Conservation (phyloP, 371 early-diverging fungal species). For the Rhizopus delemar region DNA sequence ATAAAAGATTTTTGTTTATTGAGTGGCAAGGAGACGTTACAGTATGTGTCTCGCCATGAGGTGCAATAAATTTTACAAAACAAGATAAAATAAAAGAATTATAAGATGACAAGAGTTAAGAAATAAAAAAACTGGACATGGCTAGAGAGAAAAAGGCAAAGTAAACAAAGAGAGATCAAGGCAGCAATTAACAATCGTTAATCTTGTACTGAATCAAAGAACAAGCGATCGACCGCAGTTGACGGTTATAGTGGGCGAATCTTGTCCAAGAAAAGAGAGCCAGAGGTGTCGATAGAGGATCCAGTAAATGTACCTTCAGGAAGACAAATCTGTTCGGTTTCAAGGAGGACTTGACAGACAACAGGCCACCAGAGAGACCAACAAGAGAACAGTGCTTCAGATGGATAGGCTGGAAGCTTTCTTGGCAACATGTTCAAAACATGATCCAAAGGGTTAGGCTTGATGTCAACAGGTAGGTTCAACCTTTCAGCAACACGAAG, state of each 20-base stretch:
- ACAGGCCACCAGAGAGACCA: constrained; percentile 2
- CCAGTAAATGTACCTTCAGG: neutral
- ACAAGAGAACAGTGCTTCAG: neutral
- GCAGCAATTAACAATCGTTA: neutral
- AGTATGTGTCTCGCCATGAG: constrained; percentile 1
- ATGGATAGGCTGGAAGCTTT: neutral
- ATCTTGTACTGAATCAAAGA: too few relatives aligned
- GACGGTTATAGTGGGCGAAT: neutral
- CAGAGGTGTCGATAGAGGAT: neutral
- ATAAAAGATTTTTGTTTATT: constrained; percentile 8
- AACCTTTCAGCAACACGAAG: neutral
- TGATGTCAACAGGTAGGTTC: neutral
- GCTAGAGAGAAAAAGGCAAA: neutral
- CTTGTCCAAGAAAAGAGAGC: neutral
- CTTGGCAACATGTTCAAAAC: neutral
- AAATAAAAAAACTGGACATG: neutral
- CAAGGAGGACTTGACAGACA: constrained; percentile 1
- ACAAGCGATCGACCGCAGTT: too few relatives aligned
- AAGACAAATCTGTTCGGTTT: constrained; percentile 5
- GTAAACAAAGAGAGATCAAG: neutral
- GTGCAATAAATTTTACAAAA: neutral
- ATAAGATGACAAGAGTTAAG: neutral
- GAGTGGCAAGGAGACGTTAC: constrained; percentile 3
- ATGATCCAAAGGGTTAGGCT: neutral
- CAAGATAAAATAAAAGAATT: too few relatives aligned